These are phyloP conservation scores for Pyrenophora teres DNA, from an alignment of 2,329 filamentous ascomycete species.

Conservation along the genomic window DNA sequence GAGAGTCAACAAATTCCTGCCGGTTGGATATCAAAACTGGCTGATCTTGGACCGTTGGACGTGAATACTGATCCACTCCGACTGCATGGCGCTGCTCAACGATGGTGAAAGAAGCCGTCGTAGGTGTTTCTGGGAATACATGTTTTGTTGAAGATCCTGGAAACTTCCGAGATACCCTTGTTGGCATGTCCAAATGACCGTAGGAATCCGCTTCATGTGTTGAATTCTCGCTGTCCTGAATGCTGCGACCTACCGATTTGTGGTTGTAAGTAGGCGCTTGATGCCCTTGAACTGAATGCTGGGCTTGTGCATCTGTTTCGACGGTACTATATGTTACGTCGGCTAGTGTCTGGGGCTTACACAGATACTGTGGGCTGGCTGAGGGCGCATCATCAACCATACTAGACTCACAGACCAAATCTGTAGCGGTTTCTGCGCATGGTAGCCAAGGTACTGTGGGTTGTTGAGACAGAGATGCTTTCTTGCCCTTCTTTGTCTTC, in stretches of 20 bases:
- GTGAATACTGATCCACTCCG: not conserved
- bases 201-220: not conserved
- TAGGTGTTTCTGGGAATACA: not conserved
- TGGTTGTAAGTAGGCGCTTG: not conserved
- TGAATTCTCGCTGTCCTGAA: not conserved
- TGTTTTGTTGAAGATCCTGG: not conserved
- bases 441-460: conserved; percentile 6
- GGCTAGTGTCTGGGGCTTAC: not conserved
- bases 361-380: not conserved
- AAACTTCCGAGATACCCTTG: not conserved
- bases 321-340: not conserved
- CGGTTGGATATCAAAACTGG: too few relatives aligned
- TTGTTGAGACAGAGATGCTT: not conserved
- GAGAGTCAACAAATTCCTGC: not conserved
- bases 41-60: not conserved
- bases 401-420: not conserved
- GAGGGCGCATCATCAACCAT: too few relatives aligned
- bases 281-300: not conserved
- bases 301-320: not conserved
- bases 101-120: not conserved
- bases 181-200: not conserved
- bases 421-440: not conserved
- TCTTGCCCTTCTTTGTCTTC: conserved; percentile 5
- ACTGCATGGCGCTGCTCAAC: not conserved
- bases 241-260: not conserved